phyloP scores from a whole-genome alignment of 441 rosid species.

The Gossypium laxum region DNA sequence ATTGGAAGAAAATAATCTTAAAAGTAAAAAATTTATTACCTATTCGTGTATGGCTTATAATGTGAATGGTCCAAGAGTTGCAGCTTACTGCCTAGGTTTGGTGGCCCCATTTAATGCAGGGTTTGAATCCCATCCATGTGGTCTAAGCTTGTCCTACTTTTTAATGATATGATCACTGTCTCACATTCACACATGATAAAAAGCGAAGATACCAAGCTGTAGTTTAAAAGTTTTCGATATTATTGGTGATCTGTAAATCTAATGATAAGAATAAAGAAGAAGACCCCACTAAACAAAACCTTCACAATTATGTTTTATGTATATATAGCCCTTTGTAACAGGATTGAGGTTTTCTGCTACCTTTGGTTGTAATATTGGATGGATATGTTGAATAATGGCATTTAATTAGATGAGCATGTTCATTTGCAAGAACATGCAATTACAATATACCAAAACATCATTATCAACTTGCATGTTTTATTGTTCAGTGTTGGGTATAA shows the following conservation, averaged over 20 bases:
- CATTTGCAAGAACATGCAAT: background rate
- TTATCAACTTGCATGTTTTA: slow-evolving; percentile 9
- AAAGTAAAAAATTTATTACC: no score
- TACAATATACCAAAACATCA: background rate
- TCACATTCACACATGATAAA: background rate
- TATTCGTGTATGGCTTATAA: background rate
- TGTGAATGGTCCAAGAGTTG: background rate
- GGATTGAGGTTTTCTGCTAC: background rate
- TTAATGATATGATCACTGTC: background rate
- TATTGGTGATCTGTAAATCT: background rate
- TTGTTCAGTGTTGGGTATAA: background rate
- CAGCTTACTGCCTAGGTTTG: background rate
- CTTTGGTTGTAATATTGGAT: background rate
- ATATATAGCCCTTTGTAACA: background rate
- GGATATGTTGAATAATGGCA: slow-evolving; percentile 1
- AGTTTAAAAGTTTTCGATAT: background rate
- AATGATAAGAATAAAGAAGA: background rate
- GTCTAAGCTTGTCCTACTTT: background rate
- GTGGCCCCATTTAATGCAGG: background rate
- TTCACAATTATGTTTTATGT: background rate
- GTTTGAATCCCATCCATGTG: background rate
- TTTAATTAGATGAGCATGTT: background rate
- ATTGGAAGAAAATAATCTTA: no score
- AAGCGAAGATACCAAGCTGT: background rate
- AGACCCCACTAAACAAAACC: background rate